Evolutionary conservation across 805 yeast species (phyloP).

Genomic region (Candida lessepsii): DNA sequence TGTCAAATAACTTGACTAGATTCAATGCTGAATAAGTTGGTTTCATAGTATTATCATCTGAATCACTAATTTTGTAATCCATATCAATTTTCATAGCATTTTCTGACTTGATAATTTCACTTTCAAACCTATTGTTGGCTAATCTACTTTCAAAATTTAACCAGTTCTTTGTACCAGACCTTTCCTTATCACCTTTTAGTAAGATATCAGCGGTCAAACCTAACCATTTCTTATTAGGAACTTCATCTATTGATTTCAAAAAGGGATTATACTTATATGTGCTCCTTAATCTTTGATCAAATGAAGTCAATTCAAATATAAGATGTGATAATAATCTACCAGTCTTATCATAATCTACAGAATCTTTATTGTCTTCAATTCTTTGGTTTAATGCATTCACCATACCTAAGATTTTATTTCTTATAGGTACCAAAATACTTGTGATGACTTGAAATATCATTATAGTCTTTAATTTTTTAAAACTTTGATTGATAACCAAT

Average conservation of each 20-base stretch:
- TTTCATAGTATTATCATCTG: conserved; percentile 12
- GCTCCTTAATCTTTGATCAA: conserved; percentile 50
- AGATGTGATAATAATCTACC: conserved; percentile 57
- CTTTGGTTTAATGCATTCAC: conserved; percentile 23
- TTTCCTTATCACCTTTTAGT: conserved; percentile 32
- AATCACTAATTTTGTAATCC: conserved; percentile 35
- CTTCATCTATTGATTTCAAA: conserved; percentile 17
- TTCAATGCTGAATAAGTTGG: conserved; percentile 67
- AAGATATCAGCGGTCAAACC: conserved; percentile 47
- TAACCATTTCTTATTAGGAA: conserved; percentile 40
- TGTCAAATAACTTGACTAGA: conserved; percentile 55
- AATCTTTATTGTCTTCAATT: conserved; percentile 17
- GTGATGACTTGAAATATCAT: conserved; percentile 42
- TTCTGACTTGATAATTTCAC: conserved; percentile 46
- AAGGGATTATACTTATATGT: conserved; percentile 49
- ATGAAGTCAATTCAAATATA: conserved; percentile 54
- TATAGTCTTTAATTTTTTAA: conserved; percentile 25
- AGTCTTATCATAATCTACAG: conserved; percentile 28
- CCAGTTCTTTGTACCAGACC: conserved; percentile 43
- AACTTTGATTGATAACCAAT: conserved; percentile 34
- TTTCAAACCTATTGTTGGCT: conserved; percentile 49
- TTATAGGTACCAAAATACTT: conserved; percentile 46
- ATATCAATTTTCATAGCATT: conserved; percentile 59
- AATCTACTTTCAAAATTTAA: conserved; percentile 50
- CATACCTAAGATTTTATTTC: conserved; percentile 39